Evolutionary conservation across 805 yeast species (phyloP), one percentile per base, ranked within the genome.

Genomic region (Diddensiella caesifluorescens): DNA sequence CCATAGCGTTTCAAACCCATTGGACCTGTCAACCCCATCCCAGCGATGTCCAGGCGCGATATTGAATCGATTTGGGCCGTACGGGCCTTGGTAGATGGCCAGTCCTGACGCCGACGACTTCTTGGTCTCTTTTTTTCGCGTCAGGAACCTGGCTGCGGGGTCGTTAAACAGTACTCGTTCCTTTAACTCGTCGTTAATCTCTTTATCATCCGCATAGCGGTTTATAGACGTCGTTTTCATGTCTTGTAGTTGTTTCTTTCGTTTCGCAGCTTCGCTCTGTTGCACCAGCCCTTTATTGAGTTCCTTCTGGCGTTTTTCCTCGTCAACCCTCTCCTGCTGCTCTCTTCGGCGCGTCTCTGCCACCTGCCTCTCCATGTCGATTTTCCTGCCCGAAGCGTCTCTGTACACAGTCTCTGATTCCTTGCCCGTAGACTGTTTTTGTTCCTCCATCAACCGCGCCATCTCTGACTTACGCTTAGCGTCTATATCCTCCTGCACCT

Each of bases 11-110:
- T 89, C 97, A 61, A 83, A 89, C 3, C 95, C 96, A 56, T 82
- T 89, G 0, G 94, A 79, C 45, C 97, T 65, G 61, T 86, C 89
- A 1, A 89, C 79, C 0, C 97, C 97, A 60, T 85, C 95, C 97
- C 97, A 89, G 44, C 85, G 68, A 50, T 69, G 67, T 0, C 97
- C 96, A 0, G 96, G 95, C 3, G 65, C 62, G 10, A 89, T 79
- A 2, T 73, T 73, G 60, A 85, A 89, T 44, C 97, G 65, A 56
- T 89, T 89, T 16, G 74, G 75, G 0, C 85, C 77, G 41, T 62
- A 75, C 0, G 69, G 49, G 0, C 80, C 80, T 22, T 63, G 57
- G 51, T 80, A 87, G 1, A 74, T 58, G 34, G 73, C 77, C 32
- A 83, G 58, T 0, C 87, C 86, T 1, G 61, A 60, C 29, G 43